phyloP scores from a whole-genome alignment of 768 basidiomycete genomes.

The Lentinula guzmanii region DNA sequence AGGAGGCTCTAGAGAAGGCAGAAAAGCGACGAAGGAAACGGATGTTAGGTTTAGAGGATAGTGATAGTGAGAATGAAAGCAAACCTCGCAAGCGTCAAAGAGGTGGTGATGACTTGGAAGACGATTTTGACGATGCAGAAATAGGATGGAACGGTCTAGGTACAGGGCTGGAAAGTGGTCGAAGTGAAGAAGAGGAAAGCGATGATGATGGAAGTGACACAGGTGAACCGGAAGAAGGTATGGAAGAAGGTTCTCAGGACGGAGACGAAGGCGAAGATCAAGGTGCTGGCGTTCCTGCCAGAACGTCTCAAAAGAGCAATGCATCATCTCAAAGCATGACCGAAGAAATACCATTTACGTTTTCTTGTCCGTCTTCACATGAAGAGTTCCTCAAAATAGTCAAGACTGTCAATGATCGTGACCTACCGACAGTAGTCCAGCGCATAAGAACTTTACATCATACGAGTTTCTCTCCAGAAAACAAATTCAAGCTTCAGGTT shows the following conservation, averaged over 20 bases:
- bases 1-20: conserved; percentile 79
- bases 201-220: conserved; percentile 28
- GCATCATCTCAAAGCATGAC: conserved; percentile 21
- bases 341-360: conserved; percentile 86
- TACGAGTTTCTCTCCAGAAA: conserved; percentile 85
- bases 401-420: conserved; percentile 60
- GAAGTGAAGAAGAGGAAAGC: conserved; percentile 23
- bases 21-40: conserved; percentile 73
- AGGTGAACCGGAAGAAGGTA: conserved; percentile 29
- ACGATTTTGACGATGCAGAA: conserved; percentile 59
- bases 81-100: conserved; percentile 45
- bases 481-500: conserved; percentile 91
- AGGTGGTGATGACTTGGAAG: conserved; percentile 88
- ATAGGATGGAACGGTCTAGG: conserved; percentile 34
- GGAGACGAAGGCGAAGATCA: conserved; percentile 31
- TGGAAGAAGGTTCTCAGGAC: conserved; percentile 31
- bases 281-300: conserved; percentile 39
- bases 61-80: conserved; percentile 58
- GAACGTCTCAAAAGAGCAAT: conserved; percentile 22
- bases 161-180: conserved; percentile 30
- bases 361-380: conserved; percentile 81
- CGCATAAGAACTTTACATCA: conserved; percentile 90
- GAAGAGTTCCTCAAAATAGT: conserved; percentile 88
- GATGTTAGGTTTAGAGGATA: conserved; percentile 79
- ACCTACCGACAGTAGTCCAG: conserved; percentile 77